These are phyloP conservation scores for Lathyrus oleraceus DNA, from an alignment of 306 rosid genomes.

Conservation along the genomic window DNA sequence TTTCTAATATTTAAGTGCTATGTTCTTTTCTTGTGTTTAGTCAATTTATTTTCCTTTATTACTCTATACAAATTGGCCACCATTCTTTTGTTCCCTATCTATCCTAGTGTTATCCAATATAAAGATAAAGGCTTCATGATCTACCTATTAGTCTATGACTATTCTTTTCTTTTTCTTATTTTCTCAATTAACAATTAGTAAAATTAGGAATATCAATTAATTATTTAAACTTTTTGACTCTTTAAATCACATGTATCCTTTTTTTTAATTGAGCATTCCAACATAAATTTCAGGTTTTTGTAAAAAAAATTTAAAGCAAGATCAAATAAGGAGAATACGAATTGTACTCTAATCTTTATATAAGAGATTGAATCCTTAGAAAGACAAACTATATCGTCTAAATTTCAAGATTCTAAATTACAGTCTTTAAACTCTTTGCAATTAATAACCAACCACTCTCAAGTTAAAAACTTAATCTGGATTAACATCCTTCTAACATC, in stretches of 20 bases:
- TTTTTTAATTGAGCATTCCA: too few species aligned
- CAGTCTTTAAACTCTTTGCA: too few species aligned
- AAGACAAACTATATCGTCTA: too few species aligned
- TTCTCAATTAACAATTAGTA: not conserved
- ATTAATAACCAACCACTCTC: too few species aligned
- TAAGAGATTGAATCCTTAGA: too few species aligned
- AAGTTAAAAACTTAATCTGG: too few species aligned
- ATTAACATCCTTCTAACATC: too few species aligned
- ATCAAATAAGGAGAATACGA: too few species aligned
- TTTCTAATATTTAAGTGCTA: conserved; percentile 40
- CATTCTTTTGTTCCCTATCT: conserved; percentile 14
- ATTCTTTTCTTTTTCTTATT: not conserved
- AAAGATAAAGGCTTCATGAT: conserved; percentile 7
- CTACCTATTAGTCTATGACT: not conserved
- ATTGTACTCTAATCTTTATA: too few species aligned
- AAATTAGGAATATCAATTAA: not conserved
- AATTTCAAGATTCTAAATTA: too few species aligned
- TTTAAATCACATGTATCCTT: not conserved
- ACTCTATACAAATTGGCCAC: conserved; percentile 9
- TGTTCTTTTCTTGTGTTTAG: conserved; percentile 53
- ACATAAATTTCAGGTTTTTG: too few species aligned
- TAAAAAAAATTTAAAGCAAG: too few species aligned
- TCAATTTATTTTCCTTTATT: conserved; percentile 45
- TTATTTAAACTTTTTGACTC: not conserved
- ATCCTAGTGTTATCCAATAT: conserved; percentile 6